Evolutionary conservation across 495 filamentous ascomycete genomes (phyloP).

Genomic region (Aspergillus wentii): DNA sequence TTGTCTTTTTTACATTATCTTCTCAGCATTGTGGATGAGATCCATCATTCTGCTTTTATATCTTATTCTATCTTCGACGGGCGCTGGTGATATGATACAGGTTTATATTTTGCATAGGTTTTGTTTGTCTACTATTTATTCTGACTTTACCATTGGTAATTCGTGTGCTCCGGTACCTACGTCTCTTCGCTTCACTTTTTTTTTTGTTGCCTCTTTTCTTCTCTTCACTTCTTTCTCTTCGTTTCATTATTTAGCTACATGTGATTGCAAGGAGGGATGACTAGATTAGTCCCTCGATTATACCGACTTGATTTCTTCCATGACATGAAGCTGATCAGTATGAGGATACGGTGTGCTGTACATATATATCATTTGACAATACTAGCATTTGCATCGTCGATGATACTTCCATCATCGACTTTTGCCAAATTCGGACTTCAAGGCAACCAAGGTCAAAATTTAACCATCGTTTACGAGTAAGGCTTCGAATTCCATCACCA

Average conservation of each 20-base stretch:
- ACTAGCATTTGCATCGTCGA: no score
- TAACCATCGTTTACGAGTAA: no score
- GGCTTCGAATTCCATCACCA: not conserved
- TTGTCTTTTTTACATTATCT: slow-evolving; percentile 10
- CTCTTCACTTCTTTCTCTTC: slow-evolving; percentile 2
- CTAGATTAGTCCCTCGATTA: slow-evolving; percentile 5
- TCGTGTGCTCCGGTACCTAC: not conserved
- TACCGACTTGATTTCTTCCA: slow-evolving; percentile 7
- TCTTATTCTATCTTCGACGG: slow-evolving; percentile 16
- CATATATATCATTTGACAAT: no score
- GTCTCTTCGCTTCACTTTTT: slow-evolving; percentile 5
- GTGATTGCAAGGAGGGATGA: not conserved
- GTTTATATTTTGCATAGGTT: slow-evolving; percentile 6
- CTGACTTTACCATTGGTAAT: not conserved
- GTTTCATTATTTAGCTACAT: not conserved
- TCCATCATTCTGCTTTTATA: slow-evolving; percentile 9
- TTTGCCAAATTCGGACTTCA: no score
- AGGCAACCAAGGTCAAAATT: no score
- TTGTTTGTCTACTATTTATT: slow-evolving; percentile 1
- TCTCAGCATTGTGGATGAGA: slow-evolving; percentile 17
- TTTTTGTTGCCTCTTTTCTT: slow-evolving; percentile 6
- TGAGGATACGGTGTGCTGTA: no score
- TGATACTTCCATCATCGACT: not conserved
- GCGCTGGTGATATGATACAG: slow-evolving; percentile 25
- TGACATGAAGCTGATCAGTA: no score